Base-by-base conservation (phyloP, 2,329 filamentous ascomycete species). In the Claviceps sp. region DNA sequence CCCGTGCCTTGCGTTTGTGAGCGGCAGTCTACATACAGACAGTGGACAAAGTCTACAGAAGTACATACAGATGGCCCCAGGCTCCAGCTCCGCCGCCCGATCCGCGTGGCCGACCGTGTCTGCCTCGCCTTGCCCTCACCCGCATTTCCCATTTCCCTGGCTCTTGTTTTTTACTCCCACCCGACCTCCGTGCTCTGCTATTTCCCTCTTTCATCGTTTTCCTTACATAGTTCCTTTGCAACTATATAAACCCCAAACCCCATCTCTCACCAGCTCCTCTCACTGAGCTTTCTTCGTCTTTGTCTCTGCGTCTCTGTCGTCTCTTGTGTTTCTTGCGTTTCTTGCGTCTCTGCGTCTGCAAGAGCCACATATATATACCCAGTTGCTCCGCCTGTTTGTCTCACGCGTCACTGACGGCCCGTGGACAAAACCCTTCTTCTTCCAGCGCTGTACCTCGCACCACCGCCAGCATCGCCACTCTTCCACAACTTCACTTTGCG, bases 11-110 rank as follows among this genome's bases (percentile, higher is more conserved):
- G 30, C n/a, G 48, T 43, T 54, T 34, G 30, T 19, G 30, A 22
- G 37, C 47, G 30, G 44, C 17, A 1, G 17, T 22, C 37, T 48
- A 37, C 34, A 37, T n/a, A 30, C 46, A 40, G 39, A 46, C 46
- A 19, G 2, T 19, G 19, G 19, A 19, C 19, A 19, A 19, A 19
- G 51, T 40, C 52, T 49, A 17, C 19, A 19, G 19, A 19, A 19
- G 19, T 10, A 47, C 22, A 30, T 10, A 47, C 22, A 30, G 39
- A 17, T 44, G 46, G 37, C 42, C 38, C 42, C 40, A 48, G 48
- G 45, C 50, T 50, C 44, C 47, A 51, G 45, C 50, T 50, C 53
- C 53, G 53, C 48, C 48, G 50, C 47, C 50, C 53, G 30, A 34
- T 34, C 30, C 30, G 30, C 11, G 10, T 34, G 30, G 30, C 30